phyloP scores from a whole-genome alignment of 2,329 filamentous ascomycete species.

The Fusarium setosum region DNA sequence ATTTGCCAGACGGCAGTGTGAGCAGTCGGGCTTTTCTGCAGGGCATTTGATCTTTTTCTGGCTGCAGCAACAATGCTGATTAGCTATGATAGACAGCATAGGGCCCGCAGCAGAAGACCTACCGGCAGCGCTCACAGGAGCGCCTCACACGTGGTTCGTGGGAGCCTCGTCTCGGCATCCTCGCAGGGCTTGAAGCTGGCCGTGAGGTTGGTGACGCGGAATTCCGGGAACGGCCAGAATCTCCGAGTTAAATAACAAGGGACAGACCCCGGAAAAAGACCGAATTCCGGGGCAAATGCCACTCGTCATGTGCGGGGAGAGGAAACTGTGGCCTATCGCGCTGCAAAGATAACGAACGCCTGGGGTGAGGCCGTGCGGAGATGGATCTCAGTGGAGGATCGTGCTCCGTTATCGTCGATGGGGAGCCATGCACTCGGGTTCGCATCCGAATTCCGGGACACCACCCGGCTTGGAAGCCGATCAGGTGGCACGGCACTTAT shows the following conservation, averaged over 20 bases:
- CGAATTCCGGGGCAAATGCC: not conserved
- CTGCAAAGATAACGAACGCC: not conserved
- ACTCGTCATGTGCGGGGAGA: not conserved
- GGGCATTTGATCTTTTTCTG: constrained; percentile 42
- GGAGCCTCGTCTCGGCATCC: constrained; percentile 12
- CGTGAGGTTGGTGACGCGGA: not conserved
- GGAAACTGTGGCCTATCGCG: not conserved
- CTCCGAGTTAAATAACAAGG: not conserved
- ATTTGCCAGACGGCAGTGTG: constrained; percentile 32
- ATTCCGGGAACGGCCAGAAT: constrained; percentile 2
- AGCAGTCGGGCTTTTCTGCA: constrained; percentile 38
- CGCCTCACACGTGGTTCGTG: constrained; percentile 33
- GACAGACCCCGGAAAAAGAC: not conserved
- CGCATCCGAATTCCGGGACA: not conserved
- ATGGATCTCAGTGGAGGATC: not conserved
- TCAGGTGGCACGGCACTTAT: not conserved
- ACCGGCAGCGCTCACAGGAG: constrained; percentile 40
- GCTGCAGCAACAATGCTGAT: not conserved
- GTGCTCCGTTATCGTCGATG: not conserved
- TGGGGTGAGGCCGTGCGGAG: not conserved
- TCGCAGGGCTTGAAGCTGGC: not conserved
- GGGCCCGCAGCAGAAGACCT: too few relatives aligned
- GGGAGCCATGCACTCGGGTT: not conserved
- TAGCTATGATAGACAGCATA: not conserved
- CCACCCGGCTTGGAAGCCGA: not conserved